Evolutionary conservation across 2,329 filamentous ascomycete species (phyloP).

Genomic region (Endothia cerciana): DNA sequence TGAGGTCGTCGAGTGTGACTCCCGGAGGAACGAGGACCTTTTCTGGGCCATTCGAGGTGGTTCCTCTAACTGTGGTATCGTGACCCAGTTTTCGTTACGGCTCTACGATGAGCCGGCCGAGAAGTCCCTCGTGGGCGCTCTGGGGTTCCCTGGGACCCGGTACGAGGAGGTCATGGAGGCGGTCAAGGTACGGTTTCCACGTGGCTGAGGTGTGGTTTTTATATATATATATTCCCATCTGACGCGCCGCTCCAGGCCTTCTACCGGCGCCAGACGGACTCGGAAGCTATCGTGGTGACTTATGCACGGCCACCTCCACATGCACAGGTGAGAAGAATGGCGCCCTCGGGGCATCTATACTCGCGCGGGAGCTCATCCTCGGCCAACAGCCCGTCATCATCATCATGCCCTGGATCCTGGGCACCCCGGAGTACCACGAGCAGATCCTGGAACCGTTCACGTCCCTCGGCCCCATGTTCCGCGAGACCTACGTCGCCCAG

Average conservation of each 20-base stretch:
- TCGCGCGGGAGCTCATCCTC: too few species aligned
- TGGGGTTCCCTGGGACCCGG: background rate
- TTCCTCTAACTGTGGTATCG: conserved; percentile 33
- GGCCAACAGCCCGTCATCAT: background rate
- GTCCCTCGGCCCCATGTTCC: background rate
- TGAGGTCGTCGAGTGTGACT: conserved; percentile 10
- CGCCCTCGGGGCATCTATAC: too few species aligned
- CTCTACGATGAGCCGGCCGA: conserved; percentile 13
- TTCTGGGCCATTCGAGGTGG: conserved; percentile 31
- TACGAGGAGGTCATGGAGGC: conserved; percentile 10
- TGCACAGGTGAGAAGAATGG: background rate
- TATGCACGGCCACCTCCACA: conserved; percentile 8
- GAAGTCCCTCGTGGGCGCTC: background rate
- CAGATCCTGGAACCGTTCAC: conserved; percentile 8
- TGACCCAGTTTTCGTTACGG: conserved; percentile 35
- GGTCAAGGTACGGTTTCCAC: background rate
- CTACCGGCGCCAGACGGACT: conserved; percentile 8
- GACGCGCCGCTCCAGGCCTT: background rate
- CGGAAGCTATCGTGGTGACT: conserved; percentile 6
- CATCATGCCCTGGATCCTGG: conserved; percentile 9
- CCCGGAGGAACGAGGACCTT: conserved; percentile 27
- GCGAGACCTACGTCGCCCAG: conserved; percentile 3
- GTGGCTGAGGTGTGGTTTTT: background rate
- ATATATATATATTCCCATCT: background rate
- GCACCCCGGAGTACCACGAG: conserved; percentile 12